A percentile compares a stretch with the other conserved stretches of the same genome.
Evolutionary conservation across 2,329 filamentous ascomycete species (phyloP).

Genomic region (Aureobasidium sp.): DNA sequence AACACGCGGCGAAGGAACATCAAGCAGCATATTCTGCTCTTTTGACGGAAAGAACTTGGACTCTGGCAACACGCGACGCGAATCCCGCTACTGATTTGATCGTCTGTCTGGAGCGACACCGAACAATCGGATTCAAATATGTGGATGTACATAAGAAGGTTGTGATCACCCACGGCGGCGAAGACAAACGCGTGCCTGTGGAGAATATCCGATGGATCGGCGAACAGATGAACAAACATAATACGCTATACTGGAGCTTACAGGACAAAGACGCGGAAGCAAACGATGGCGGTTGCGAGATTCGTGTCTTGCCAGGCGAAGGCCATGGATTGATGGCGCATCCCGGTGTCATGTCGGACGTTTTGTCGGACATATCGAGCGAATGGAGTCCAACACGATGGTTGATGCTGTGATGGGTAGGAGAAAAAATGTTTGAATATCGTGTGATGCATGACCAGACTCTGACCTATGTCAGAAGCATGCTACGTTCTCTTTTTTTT

Average conservation of each 20-base stretch:
- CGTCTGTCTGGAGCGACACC: constrained; percentile 82
- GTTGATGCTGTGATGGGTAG: neutral
- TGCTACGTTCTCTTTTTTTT: neutral
- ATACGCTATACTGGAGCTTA: neutral
- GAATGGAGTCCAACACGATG: constrained; percentile 56
- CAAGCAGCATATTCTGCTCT: constrained; percentile 72
- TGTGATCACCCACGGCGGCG: constrained; percentile 87
- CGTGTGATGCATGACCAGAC: neutral
- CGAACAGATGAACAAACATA: constrained; percentile 65
- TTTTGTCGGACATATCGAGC: constrained; percentile 87
- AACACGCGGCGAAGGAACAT: constrained; percentile 62
- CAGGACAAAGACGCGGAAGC: constrained; percentile 14
- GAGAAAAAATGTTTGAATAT: neutral
- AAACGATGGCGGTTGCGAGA: constrained; percentile 56
- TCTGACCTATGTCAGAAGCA: neutral
- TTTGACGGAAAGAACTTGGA: constrained; percentile 90
- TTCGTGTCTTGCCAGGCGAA: constrained; percentile 82
- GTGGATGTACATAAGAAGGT: constrained; percentile 89
- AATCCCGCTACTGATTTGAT: constrained; percentile 92
- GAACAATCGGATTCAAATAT: constrained; percentile 91
- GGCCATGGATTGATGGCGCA: constrained; percentile 95
- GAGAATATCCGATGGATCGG: constrained; percentile 95
- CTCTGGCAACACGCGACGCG: constrained; percentile 78
- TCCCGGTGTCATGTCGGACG: constrained; percentile 82
- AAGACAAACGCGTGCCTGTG: constrained; percentile 84